Evolutionary conservation across 1,139 yeast species (phyloP).

Genomic region (Protomyces gravidus): DNA sequence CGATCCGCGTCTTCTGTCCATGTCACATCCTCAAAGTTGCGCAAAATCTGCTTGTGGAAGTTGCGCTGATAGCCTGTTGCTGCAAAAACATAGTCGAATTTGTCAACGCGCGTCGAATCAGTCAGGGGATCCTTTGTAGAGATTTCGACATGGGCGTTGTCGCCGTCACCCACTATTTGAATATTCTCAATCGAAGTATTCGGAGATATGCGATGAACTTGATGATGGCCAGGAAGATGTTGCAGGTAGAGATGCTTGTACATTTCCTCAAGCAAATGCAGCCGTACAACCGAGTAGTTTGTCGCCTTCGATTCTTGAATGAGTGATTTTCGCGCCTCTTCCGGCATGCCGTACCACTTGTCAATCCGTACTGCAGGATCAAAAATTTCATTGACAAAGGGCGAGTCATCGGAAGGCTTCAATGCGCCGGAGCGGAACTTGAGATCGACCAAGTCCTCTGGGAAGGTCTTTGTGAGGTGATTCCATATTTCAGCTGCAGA

Average conservation of each 20-base stretch:
- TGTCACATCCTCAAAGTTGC: conserved; percentile 10
- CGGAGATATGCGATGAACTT: conserved; percentile 10
- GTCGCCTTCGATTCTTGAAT: conserved; percentile 33
- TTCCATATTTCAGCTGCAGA: conserved; percentile 36
- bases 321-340: conserved; percentile 22
- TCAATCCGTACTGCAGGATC: conserved; percentile 35
- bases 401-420: conserved; percentile 37
- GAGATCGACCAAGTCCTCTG: conserved; percentile 32
- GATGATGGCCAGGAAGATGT: conserved; percentile 26
- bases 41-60: conserved; percentile 26
- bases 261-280: conserved; percentile 34
- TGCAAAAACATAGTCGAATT: conserved; percentile 34
- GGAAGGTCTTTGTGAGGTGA: conserved; percentile 30
- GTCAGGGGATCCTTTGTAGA: conserved; percentile 4
- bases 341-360: conserved; percentile 31
- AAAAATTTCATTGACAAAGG: conserved; percentile 37
- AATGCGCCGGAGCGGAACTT: conserved; percentile 34
- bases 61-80: conserved; percentile 35
- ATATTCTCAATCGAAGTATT: conserved; percentile 8
- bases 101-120: neutral
- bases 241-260: conserved; percentile 34
- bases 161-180: neutral
- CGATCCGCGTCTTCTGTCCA: conserved; percentile 10
- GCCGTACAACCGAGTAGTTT: conserved; percentile 36
- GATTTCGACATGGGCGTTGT: conserved; percentile 2